Conservation (phyloP, 495 filamentous ascomycete species). For the Aspergillus avenaceus region DNA sequence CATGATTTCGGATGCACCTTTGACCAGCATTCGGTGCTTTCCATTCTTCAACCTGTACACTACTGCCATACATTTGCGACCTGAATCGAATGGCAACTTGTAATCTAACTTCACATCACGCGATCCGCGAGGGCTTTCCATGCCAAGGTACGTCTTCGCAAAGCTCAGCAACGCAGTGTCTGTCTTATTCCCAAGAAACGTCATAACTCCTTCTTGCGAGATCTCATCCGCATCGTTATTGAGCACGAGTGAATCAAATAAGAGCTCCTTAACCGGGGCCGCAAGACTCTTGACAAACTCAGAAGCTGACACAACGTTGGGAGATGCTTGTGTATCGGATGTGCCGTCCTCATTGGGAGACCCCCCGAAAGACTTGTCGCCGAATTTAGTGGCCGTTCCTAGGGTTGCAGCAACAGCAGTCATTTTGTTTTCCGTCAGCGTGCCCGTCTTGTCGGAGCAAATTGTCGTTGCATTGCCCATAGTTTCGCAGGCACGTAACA, state of each 20-base stretch:
- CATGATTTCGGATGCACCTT: constrained; percentile 88
- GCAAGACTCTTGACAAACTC: constrained; percentile 60
- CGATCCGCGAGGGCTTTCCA: constrained; percentile 65
- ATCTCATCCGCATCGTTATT: constrained; percentile 91
- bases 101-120: constrained; percentile 66
- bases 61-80: constrained; percentile 83
- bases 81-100: constrained; percentile 81
- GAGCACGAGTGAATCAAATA: constrained; percentile 71
- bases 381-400: constrained; percentile 64
- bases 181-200: constrained; percentile 86
- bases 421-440: constrained; percentile 93
- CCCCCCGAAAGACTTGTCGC: constrained; percentile 44
- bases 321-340: constrained; percentile 13
- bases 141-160: constrained; percentile 70
- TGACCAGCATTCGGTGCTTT: constrained; percentile 70
- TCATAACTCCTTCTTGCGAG: constrained; percentile 58
- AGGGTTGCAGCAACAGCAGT: constrained; percentile 75
- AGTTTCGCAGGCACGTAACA: constrained; percentile 92
- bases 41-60: constrained; percentile 65
- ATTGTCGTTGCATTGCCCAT: constrained; percentile 98
- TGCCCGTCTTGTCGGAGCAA: constrained; percentile 96
- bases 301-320: constrained; percentile 44
- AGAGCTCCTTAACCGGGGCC: constrained; percentile 53
- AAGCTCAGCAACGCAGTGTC: constrained; percentile 79
- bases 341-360: constrained; percentile 4